Base-by-base conservation (phyloP, 2,329 filamentous ascomycete genomes). In the Hymenoscyphus fructigenus region DNA sequence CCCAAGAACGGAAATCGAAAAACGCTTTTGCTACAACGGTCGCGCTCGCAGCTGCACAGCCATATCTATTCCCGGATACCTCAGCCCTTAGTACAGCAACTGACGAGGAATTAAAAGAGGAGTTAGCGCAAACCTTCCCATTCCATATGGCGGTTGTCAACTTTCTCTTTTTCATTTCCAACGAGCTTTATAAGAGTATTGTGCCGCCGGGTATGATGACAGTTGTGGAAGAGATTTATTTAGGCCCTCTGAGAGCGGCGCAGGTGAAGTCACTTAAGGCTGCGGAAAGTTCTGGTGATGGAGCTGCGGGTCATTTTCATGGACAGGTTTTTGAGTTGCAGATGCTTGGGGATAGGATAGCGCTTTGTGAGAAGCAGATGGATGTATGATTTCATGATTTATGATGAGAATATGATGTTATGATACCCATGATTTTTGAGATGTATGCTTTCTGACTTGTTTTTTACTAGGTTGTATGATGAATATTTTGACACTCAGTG, bases 141-240 rank as follows among this genome's bases (percentile, higher is more conserved):
- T 85, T 88, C 66, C 78, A 88, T 61, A 77, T 88, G 67, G 85
- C 88, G 69, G 83, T 83, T 0, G 82, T 83, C 65, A 89, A 88
- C 70, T 87, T 89, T 73, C 81, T 83, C 7, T 80, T 85, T 61
- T 85, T 88, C 68, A 75, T 88, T 23, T 83, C 84, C 70, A 76
- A 77, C 3, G 78, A 81, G 7, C 74, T 77, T 41, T 82, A 80
- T 73, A 77, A 75, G 62, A 76, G 81, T 56, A 73, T 87, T 5
- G 79, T 86, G 10, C 86, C 87, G 1, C 77, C 76, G 1, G 84
- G 84, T 0, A 85, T 88, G 82, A 80, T 81, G 0, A 79, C 81
- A 9, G 83, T 85, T 0, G 82, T 88, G 26, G 83, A 85, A 72
- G 82, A 86, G 70, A 78, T 86, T 34, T 89, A 86, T 73, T 78